These are phyloP conservation scores for Larix kaempferi DNA, from an alignment of 75 land plant species.

Conservation along the genomic window DNA sequence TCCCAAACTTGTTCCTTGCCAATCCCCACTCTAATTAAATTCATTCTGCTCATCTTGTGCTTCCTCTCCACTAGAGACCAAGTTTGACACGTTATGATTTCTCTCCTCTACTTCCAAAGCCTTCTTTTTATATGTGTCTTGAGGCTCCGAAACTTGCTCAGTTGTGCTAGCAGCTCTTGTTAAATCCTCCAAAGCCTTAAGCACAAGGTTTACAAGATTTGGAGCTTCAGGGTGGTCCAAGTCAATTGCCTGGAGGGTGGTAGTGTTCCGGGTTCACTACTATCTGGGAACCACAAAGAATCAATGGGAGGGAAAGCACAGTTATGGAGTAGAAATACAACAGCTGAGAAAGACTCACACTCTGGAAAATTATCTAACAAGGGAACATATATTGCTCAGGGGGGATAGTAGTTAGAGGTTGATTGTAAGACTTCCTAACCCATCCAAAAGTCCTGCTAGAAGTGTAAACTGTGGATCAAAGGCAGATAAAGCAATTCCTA, in stretches of 20 bases:
- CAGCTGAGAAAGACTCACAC: constrained; percentile 33
- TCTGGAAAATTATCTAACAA: constrained; percentile 26
- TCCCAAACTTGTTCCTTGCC: constrained; percentile 10
- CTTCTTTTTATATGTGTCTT: constrained; percentile 50
- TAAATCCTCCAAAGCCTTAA: constrained; percentile 82
- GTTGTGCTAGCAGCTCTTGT: constrained; percentile 81
- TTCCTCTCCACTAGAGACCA: constrained; percentile 15
- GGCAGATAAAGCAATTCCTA: constrained; percentile 39
- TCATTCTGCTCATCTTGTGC: constrained; percentile 20
- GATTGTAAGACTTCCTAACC: constrained; percentile 83
- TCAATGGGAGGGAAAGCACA: constrained; percentile 29
- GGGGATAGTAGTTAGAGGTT: constrained; percentile 52
- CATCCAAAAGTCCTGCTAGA: constrained; percentile 61
- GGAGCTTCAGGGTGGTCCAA: constrained; percentile 95
- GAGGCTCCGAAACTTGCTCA: constrained; percentile 59
- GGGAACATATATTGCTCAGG: constrained; percentile 18
- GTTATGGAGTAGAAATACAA: constrained; percentile 25
- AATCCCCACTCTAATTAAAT: constrained; percentile 10
- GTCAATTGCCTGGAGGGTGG: constrained; percentile 70
- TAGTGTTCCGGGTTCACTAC: constrained; percentile 4
- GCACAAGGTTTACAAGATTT: constrained; percentile 64
- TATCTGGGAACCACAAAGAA: constrained; percentile 50
- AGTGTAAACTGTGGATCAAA: constrained; percentile 44
- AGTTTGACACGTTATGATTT: constrained; percentile 26
- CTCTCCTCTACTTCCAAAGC: constrained; percentile 21